Conservation (phyloP, 169 alveolate species). For the Cryptosporidium viatorum region DNA sequence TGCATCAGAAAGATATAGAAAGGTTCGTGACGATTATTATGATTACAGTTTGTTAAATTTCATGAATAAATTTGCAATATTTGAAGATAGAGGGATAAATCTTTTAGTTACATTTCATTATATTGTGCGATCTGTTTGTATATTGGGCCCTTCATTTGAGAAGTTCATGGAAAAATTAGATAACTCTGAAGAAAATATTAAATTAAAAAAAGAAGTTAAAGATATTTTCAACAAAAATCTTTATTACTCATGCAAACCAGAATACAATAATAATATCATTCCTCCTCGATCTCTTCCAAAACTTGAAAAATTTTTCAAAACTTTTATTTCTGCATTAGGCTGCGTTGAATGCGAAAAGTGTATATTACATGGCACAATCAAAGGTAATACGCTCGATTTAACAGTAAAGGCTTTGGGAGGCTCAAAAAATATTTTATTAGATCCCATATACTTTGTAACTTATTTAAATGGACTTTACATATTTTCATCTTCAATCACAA, state of each 20-base stretch:
- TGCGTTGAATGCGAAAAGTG: constrained; percentile 74
- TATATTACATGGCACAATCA: constrained; percentile 68
- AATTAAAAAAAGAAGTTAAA: constrained; percentile 22
- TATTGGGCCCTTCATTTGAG: constrained; percentile 27
- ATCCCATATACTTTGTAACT: constrained; percentile 40
- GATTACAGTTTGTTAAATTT: constrained; percentile 57
- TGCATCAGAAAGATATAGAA: constrained; percentile 63
- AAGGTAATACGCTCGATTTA: constrained; percentile 49
- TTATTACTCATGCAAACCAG: constrained; percentile 40
- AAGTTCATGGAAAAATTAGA: constrained; percentile 38
- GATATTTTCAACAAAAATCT: not conserved
- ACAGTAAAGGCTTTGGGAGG: constrained; percentile 31
- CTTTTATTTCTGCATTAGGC: constrained; percentile 35
- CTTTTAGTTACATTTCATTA: constrained; percentile 50
- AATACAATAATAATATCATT: constrained; percentile 15
- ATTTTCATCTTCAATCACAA: constrained; percentile 45
- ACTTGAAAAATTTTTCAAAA: constrained; percentile 20
- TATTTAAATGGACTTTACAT: constrained; percentile 57
- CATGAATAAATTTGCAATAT: constrained; percentile 46
- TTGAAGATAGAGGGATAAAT: constrained; percentile 53
- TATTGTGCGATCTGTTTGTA: constrained; percentile 38
- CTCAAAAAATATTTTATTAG: not conserved
- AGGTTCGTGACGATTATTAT: constrained; percentile 13
- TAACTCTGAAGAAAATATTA: not conserved
- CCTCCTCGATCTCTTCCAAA: constrained; percentile 2